Conservation (phyloP, 2,329 filamentous ascomycete species). For the Hysterium pulicare region DNA sequence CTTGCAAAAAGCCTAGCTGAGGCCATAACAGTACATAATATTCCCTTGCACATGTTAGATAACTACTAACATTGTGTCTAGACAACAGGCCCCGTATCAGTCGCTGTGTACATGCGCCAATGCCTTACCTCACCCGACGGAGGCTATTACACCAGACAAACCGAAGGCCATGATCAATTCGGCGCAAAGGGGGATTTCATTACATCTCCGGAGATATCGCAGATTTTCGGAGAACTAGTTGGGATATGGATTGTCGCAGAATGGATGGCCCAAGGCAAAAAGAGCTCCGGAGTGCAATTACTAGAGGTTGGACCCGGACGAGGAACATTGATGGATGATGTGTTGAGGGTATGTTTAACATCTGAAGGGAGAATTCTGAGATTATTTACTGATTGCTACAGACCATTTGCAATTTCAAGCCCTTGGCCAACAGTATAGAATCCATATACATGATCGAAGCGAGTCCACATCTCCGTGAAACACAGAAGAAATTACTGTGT, state of each 20-base stretch:
- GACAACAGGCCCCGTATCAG: slow-evolving; percentile 84
- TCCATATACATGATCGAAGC: slow-evolving; percentile 93
- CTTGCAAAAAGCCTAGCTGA: slow-evolving; percentile 82
- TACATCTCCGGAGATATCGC: slow-evolving; percentile 95
- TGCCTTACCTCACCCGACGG: slow-evolving; percentile 87
- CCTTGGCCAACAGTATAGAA: slow-evolving; percentile 72
- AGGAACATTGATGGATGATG: slow-evolving; percentile 95
- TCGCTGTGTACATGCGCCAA: slow-evolving; percentile 98
- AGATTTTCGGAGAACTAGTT: slow-evolving; percentile 91
- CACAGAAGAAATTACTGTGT: slow-evolving; percentile 80
- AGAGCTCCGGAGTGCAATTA: slow-evolving; percentile 71
- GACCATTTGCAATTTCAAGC: slow-evolving; percentile 81
- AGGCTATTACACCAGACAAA: slow-evolving; percentile 85
- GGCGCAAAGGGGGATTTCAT: slow-evolving; percentile 93
- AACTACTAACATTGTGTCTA: too few species aligned
- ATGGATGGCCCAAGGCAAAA: slow-evolving; percentile 88
- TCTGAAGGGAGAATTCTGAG: too few species aligned
- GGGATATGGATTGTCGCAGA: slow-evolving; percentile 95
- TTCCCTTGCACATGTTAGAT: too few species aligned
- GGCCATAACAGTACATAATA: slow-evolving; percentile 69
- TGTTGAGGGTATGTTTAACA: slow-evolving; percentile 66
- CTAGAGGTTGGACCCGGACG: slow-evolving; percentile 93
- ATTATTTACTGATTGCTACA: slow-evolving; percentile 37
- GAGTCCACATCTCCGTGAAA: slow-evolving; percentile 70
- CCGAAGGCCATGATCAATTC: slow-evolving; percentile 75